Base-by-base conservation (phyloP, 2,329 filamentous ascomycete genomes). In the Xylaria sp. region DNA sequence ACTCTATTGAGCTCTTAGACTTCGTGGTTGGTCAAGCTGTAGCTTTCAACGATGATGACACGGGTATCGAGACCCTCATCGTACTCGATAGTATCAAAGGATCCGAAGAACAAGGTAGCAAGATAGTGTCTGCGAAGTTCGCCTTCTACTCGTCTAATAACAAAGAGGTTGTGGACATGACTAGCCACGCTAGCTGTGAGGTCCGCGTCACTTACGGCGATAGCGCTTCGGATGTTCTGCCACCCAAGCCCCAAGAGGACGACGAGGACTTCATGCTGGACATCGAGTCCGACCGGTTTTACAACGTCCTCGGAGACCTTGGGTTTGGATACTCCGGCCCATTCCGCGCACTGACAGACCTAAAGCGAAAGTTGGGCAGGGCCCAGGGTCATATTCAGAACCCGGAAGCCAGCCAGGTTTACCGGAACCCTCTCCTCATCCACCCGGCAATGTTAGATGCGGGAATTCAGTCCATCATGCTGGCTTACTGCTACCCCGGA, bases 401-500 rank as follows among this genome's bases (percentile, higher is more conserved):
- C 12, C 51, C 61, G 10, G 51, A 34, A 54, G 15, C 13, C 51
- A 34, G 51, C 51, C 13, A n/a, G 25, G 12, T 34, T 34, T 54
- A 18, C 25, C 13, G 28, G 15, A 54, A 54, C 4, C 61, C 51
- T 28, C 28, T 72, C 9, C 50, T 72, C 1, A 25, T 71, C 15
- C 71, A 73, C 1, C 71, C 71, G 10, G 69, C 39, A 0, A 59
- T 28, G 12, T 23, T 73, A 0, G 71, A 73, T 52, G 44, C 57
- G 1, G 66, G 51, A 10, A 58, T 73, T 4, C 71, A 73, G 20
- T 39, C 71, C 3, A 60, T 71, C 12, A 51, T 71, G 23, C 37
- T 67, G 2, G 71, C 71, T 2, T 69, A 58, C 18, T 65, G 63
- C 46, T 71, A 58, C 20, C 71, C 71, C 1, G 60, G 66, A 4